Base-by-base conservation (phyloP, 2,329 filamentous ascomycete species). In the Aspergillus pseudonomiae region DNA sequence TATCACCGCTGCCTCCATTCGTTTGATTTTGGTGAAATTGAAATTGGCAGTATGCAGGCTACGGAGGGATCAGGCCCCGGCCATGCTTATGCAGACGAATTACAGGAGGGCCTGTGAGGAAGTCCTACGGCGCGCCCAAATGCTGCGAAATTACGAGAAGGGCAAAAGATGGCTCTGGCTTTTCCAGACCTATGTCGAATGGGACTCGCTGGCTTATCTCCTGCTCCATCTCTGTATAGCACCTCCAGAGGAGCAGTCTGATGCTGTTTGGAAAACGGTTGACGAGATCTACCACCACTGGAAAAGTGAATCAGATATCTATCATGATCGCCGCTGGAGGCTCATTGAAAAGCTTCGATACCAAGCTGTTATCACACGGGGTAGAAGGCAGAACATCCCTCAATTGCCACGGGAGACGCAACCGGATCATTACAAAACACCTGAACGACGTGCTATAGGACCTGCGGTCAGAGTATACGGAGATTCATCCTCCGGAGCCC, bases 181-280 rank as follows among this genome's bases (percentile, higher is more conserved):
- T 14, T 66, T 70, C n/a, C 68, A 69, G 55, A 68, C 54, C 1
- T 63, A 71, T 39, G 26, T 69, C 6, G 68, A 72, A 32, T 70
- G 69, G 68, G 70, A 70, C 39, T 63, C 64, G 3, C 48, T 71
- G 21, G 52, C 50, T 3, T 65, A 64, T 54, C 45, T 72, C 10
- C 59, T 68, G 2, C 54, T 61, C 4, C 36, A 62, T 21, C 36
- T 69, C 5, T 67, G 67, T n/a, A 26, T 64, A 2, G 41, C n/a
- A 0, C 64, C 58, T 3, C 30, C 24, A 6, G 52, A 53, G 4
- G 55, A 56, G 2, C 24, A 5, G 12, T 43, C 45, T 1, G 30
- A 57, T 9, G 39, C 21, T 4, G 60, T 48, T 3, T 71, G 67
- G 67, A 34, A 34, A 14, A 39, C 36, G 11, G 61, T 65, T 3